These are phyloP conservation scores for Kregervanrija fluxuum DNA, from an alignment of 805 yeast genomes.

Conservation along the genomic window DNA sequence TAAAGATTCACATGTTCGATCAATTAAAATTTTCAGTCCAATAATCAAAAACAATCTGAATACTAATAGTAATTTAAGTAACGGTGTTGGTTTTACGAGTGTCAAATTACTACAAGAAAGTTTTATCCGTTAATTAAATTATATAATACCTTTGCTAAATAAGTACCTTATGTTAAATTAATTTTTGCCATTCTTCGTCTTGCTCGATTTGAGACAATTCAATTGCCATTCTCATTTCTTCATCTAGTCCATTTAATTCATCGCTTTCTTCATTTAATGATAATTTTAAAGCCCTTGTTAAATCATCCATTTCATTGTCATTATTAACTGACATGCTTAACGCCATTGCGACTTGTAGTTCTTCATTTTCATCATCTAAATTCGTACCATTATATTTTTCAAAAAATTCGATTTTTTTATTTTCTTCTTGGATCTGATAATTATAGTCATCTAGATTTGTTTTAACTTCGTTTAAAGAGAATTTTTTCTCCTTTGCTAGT, in stretches of 20 bases:
- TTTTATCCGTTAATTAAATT: conserved; percentile 18
- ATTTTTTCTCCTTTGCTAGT: conserved; percentile 11
- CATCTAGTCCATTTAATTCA: conserved; percentile 5
- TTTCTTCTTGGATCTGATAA: conserved; percentile 15
- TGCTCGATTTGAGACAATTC: conserved; percentile 10
- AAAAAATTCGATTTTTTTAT: conserved; percentile 20
- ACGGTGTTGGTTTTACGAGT: conserved; percentile 29
- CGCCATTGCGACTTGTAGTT: conserved; percentile 36
- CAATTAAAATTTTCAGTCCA: conserved; percentile 54
- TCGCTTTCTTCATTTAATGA: neutral
- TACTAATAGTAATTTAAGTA: conserved; percentile 15
- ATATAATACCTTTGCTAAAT: neutral
- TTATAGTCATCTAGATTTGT: conserved; percentile 28
- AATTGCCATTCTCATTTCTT: conserved; percentile 10
- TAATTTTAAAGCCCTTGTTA: neutral
- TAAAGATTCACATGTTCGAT: conserved; percentile 85
- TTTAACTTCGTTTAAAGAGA: conserved; percentile 23
- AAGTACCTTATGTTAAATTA: neutral
- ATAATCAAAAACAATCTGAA: conserved; percentile 21
- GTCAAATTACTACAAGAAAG: conserved; percentile 26
- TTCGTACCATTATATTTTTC: conserved; percentile 42
- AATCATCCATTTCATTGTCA: neutral
- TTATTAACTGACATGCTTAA: conserved; percentile 26
- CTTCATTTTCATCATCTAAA: conserved; percentile 31
- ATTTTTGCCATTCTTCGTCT: conserved; percentile 6